Conservation (phyloP, 306 rosid genomes). For the Lablab purpureus region DNA sequence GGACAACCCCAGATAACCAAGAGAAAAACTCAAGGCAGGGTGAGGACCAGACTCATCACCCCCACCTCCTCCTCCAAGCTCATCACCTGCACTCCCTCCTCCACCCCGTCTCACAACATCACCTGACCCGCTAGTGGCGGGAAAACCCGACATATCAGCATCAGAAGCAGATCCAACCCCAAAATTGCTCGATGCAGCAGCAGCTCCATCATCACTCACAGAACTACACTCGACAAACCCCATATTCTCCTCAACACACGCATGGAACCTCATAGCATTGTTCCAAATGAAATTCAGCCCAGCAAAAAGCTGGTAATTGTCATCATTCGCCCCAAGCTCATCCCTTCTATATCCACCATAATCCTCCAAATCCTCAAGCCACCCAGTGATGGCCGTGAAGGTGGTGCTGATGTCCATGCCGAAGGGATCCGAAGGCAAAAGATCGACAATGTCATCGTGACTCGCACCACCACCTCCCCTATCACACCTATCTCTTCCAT, state of each 20-base stretch:
- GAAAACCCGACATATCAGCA: conserved; percentile 32
- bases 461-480: conserved; percentile 63
- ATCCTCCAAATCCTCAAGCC: conserved; percentile 85
- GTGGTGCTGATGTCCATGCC: conserved; percentile 67
- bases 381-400: conserved; percentile 79
- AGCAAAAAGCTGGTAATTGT: conserved; percentile 62
- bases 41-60: conserved; percentile 60
- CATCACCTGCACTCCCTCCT: conserved; percentile 37
- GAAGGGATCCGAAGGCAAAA: conserved; percentile 93
- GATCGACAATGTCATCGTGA: conserved; percentile 81
- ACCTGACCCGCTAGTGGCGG: conserved; percentile 37
- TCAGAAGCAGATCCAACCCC: conserved; percentile 51
- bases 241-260: conserved; percentile 48
- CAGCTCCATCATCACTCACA: conserved; percentile 46
- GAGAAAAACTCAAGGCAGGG: conserved; percentile 61
- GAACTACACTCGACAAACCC: conserved; percentile 48
- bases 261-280: conserved; percentile 69
- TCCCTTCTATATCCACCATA: conserved; percentile 61
- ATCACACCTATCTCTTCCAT: conserved; percentile 67
- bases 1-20: conserved; percentile 66
- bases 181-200: conserved; percentile 47
- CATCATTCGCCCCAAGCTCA: conserved; percentile 53
- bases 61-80: background rate
- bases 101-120: background rate
- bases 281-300: conserved; percentile 72